Conservation (phyloP, 108 stramenopile species). For the Chaetoceros muelleri region DNA sequence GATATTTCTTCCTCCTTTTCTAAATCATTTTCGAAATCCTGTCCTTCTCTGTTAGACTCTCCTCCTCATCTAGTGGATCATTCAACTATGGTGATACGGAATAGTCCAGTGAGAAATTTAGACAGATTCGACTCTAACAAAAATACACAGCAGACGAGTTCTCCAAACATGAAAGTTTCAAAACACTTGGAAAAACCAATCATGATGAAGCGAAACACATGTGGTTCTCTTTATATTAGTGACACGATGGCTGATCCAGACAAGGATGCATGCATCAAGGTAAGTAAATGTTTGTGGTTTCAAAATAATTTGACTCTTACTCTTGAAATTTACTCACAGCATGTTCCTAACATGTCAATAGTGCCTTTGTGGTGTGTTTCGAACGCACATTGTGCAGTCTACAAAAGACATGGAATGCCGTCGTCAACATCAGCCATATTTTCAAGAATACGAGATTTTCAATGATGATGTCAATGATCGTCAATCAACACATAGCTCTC, state of each 20-base stretch:
- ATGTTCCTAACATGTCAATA: too few relatives aligned
- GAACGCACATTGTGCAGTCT: slow-evolving; percentile 82
- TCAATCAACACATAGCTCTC: background rate
- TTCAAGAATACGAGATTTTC: slow-evolving; percentile 25
- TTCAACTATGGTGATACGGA: background rate
- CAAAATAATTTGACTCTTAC: background rate
- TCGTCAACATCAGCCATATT: background rate
- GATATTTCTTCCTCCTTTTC: background rate
- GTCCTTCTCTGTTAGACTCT: background rate
- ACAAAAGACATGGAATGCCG: slow-evolving; percentile 13
- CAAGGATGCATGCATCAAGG: slow-evolving; percentile 90
- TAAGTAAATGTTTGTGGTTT: slow-evolving; percentile 11
- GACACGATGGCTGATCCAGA: slow-evolving; percentile 89
- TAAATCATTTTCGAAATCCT: background rate
- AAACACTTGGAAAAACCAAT: slow-evolving; percentile 18
- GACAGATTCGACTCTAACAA: background rate
- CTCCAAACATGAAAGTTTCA: background rate
- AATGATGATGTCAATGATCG: slow-evolving; percentile 18
- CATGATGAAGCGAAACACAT: slow-evolving; percentile 73
- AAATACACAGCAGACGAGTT: background rate
- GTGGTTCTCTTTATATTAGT: slow-evolving; percentile 80
- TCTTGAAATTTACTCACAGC: slow-evolving; percentile 5
- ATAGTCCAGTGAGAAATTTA: background rate
- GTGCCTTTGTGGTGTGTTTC: slow-evolving; percentile 85
- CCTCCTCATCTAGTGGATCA: slow-evolving; percentile 1